Evolutionary conservation across 306 rosid genomes (phyloP), one percentile per base, ranked within the genome.

Genomic region (Echinosophora koreensis): DNA sequence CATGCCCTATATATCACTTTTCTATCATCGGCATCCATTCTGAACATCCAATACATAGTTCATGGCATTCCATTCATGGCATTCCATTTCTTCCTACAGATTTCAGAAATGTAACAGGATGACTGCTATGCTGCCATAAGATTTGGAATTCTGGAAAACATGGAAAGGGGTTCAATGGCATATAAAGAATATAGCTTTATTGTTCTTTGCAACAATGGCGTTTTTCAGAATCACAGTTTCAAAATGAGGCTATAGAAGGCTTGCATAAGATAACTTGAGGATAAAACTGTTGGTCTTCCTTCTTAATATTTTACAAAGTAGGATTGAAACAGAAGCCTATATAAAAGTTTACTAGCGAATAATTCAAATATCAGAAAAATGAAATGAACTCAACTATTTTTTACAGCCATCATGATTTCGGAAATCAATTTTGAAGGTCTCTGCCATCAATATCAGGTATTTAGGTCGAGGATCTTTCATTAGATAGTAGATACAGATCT

Each of bases 201-300:
- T n/a, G 35, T 16, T 60, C 32, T 74, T n/a, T 30, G 13, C 49
- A 30, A 35, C 78, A 46, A 58, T 46, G 59, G 13, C 8, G 30
- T 30, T 34, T 60, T 46, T 32, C 69, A 47, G 49, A 35, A 22
- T 62, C 62, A 42, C 35, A 11, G 15, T 47, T 74, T 51, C 13
- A 50, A 51, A 62, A 52, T 52, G 42, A 76, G 44, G 55, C 62
- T 51, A 38, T 51, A 64, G 17, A 76, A 37, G 46, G 27, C 14
- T 3, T 66, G 56, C 16, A 22, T 76, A 27, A 11, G 54, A 38
- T 35, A 34, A 54, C 15, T 11, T 54, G 22, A 49, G 35, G 34
- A 58, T 57, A 58, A 58, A 41, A 27, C 5, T 28, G 57, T 59
- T 42, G 35, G 69, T 41, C 27, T 35, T 47, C 71, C 27, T 59